A percentile compares a stretch with the other conserved stretches of the same genome.
phyloP scores from a whole-genome alignment of 2,329 filamentous ascomycete species.

The Xylaria sp. region DNA sequence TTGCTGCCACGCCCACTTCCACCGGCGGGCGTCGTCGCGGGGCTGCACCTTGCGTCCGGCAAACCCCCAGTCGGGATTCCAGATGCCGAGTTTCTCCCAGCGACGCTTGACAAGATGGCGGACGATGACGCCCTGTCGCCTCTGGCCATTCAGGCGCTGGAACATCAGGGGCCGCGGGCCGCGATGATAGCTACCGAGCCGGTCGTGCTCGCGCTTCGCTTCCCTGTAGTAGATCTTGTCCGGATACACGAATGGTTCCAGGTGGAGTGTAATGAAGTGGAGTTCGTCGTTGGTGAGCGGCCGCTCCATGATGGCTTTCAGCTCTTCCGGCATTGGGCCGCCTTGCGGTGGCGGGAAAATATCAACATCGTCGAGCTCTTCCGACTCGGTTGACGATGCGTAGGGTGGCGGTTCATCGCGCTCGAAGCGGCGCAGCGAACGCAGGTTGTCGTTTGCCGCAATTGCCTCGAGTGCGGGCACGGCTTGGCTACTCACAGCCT shows the following conservation, averaged over 20 bases:
- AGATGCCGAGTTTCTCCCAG: neutral
- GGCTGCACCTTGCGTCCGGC: neutral
- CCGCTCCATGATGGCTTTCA: too few species aligned
- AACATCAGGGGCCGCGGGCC: neutral
- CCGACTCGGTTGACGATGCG: neutral
- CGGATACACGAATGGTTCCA: neutral
- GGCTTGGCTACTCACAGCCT: too few species aligned
- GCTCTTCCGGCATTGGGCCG: too few species aligned
- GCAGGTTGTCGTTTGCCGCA: neutral
- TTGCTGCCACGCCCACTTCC: neutral
- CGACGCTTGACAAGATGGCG: neutral
- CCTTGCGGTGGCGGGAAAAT: too few species aligned
- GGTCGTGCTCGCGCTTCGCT: neutral
- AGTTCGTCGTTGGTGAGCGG: too few species aligned
- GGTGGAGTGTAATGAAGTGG: too few species aligned
- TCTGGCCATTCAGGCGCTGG: neutral
- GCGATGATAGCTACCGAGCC: neutral
- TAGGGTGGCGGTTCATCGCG: neutral
- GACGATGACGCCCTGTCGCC: neutral
- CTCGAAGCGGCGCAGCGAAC: neutral
- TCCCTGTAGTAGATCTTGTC: neutral
- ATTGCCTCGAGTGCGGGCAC: neutral
- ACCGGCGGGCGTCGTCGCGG: neutral
- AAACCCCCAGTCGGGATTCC: neutral
- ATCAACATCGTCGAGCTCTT: neutral